These are phyloP conservation scores for Viridothelium virens DNA, from an alignment of 495 filamentous ascomycete genomes.

Conservation along the genomic window DNA sequence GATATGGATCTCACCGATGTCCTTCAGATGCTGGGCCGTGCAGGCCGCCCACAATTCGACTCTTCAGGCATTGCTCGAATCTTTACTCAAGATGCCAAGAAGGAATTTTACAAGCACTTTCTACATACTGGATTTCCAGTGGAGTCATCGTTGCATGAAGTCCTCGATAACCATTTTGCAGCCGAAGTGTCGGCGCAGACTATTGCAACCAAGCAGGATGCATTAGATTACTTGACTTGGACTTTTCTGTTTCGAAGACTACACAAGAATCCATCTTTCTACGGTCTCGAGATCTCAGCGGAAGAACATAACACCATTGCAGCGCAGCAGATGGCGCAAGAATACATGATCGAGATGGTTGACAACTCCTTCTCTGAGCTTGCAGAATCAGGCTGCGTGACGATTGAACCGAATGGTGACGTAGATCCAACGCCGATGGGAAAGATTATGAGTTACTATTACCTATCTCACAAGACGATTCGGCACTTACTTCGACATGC, in stretches of 20 bases:
- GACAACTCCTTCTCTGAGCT: constrained; percentile 75
- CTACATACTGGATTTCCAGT: constrained; percentile 97
- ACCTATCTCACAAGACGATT: constrained; percentile 92
- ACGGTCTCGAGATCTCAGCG: constrained; percentile 86
- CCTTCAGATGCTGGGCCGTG: constrained; percentile 94
- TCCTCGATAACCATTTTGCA: constrained; percentile 92
- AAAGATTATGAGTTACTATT: constrained; percentile 99
- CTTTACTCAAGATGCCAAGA: constrained; percentile 95
- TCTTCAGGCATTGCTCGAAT: constrained; percentile 90
- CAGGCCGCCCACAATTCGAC: constrained; percentile 94
- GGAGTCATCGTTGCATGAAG: constrained; percentile 91
- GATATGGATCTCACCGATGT: constrained; percentile 99
- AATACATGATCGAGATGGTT: constrained; percentile 88
- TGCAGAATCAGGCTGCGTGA: constrained; percentile 71
- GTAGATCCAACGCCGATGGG: constrained; percentile 82
- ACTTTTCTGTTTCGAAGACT: constrained; percentile 97
- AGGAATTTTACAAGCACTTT: constrained; percentile 99
- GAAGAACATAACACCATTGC: constrained; percentile 88
- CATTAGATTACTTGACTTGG: constrained; percentile 96
- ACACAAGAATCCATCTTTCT: constrained; percentile 98
- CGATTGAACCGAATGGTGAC: constrained; percentile 75
- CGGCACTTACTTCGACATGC: constrained; percentile 69
- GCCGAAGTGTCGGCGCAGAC: constrained; percentile 93
- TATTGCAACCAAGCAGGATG: constrained; percentile 88
- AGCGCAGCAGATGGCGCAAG: constrained; percentile 76